Evolutionary conservation across 164 flowering plant species (phyloP), one percentile per base, ranked within the genome.

Genomic region (Umbellularia californica): DNA sequence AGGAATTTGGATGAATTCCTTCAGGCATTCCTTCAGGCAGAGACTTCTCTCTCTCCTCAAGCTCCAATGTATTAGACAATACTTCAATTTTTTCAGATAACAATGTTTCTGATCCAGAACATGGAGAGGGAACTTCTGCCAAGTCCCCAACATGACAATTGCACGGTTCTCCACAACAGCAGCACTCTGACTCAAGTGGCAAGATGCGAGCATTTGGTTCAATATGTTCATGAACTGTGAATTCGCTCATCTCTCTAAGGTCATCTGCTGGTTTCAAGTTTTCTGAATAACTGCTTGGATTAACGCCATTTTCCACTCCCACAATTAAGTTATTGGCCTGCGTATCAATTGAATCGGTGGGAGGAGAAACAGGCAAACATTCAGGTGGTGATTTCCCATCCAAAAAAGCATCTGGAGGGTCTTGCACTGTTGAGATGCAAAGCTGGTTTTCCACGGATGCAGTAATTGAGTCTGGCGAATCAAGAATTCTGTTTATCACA

Each of bases 191-290:
- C 74, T 79, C 85, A 77, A 41, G 74, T 5, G 75, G 70, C n/a
- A 67, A 75, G 72, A 70, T 72, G 80, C 75, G 78, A 76, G 73
- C 70, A 28, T 19, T 51, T 68, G 28, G 50, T 72, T 72, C 82
- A 10, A 75, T 66, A 23, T 30, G 33, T 22, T 72, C 78, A 68
- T 71, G 78, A 65, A 80, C 83, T 52, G 30, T 19, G 35, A 75
- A 52, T 69, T 77, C 70, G 70, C 14, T 9, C 47, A 60, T 22
- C 58, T 75, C 74, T 51, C 75, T 80, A 69, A 10, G 51, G 77
- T 73, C 81, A 27, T n/a, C 68, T 27, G 51, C 33, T 15, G 76
- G 30, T 68, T 63, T 60, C 69, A 62, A 62, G 50, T 11, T 52
- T 50, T 73, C 82, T 13, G 66, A 13, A 52, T 76, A 68, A 9